Conservation (phyloP, 2,329 filamentous ascomycete species). For the Lecanicillium sp. region DNA sequence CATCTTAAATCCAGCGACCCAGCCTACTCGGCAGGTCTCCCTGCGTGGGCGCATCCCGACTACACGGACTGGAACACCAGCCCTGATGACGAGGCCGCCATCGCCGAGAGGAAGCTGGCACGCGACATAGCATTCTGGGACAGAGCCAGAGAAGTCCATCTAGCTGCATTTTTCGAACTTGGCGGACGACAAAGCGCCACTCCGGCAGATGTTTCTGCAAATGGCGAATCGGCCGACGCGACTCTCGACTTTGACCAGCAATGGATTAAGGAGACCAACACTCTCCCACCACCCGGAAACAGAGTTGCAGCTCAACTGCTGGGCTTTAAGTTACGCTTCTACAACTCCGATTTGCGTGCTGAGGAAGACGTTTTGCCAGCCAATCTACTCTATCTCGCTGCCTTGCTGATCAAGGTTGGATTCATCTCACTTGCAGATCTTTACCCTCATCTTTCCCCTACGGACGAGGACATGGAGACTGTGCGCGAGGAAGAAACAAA, state of each 20-base stretch:
- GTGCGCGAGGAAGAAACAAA: slow-evolving; percentile 63
- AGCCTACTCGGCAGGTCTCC: slow-evolving; percentile 59
- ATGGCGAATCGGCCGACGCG: slow-evolving; percentile 29
- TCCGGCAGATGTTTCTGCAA: slow-evolving; percentile 32
- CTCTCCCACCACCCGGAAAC: slow-evolving; percentile 78
- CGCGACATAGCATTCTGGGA: slow-evolving; percentile 79
- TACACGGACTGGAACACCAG: slow-evolving; percentile 55
- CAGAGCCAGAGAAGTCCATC: slow-evolving; percentile 64
- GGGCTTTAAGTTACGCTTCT: slow-evolving; percentile 95
- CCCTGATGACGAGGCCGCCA: slow-evolving; percentile 59
- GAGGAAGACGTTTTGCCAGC: slow-evolving; percentile 74
- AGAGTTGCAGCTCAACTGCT: slow-evolving; percentile 87
- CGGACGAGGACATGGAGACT: slow-evolving; percentile 73
- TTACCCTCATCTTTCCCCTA: slow-evolving; percentile 84
- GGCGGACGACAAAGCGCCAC: slow-evolving; percentile 59
- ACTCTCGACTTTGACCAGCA: slow-evolving; percentile 50
- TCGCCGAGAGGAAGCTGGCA: slow-evolving; percentile 47
- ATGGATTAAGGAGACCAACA: slow-evolving; percentile 77
- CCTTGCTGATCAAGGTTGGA: slow-evolving; percentile 90
- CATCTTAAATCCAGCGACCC: slow-evolving; percentile 31
- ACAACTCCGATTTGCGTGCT: slow-evolving; percentile 72
- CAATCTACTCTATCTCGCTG: slow-evolving; percentile 86
- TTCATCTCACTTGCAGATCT: slow-evolving; percentile 90
- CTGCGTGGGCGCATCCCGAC: slow-evolving; percentile 74
- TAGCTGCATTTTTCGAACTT: slow-evolving; percentile 84